Conservation (phyloP, 805 yeast species). For the Saturnispora zaruensis region DNA sequence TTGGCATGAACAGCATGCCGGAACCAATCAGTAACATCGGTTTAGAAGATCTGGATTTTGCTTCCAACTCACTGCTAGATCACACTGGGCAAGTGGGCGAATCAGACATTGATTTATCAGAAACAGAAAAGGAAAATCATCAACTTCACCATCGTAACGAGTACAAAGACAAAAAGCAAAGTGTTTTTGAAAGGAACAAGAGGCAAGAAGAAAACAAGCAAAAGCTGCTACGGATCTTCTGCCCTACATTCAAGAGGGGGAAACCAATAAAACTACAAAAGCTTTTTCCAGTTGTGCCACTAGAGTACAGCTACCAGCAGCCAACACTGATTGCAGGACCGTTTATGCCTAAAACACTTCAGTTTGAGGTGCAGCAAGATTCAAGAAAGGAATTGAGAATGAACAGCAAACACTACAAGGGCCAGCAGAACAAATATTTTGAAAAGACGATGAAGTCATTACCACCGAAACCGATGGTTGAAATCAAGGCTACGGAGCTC, state of each 20-base stretch:
- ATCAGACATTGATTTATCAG: slow-evolving; percentile 19
- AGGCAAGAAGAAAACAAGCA: slow-evolving; percentile 23
- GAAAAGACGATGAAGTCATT: slow-evolving; percentile 8
- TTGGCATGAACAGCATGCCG: slow-evolving; percentile 28
- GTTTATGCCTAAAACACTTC: slow-evolving; percentile 49
- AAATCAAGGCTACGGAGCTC: slow-evolving; percentile 25
- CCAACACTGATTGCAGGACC: slow-evolving; percentile 39
- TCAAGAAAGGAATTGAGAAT: slow-evolving; percentile 43
- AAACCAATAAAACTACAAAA: slow-evolving; percentile 55
- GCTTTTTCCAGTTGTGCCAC: slow-evolving; percentile 53
- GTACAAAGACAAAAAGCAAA: slow-evolving; percentile 9
- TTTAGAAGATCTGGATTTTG: slow-evolving; percentile 26
- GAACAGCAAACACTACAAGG: slow-evolving; percentile 16
- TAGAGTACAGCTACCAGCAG: slow-evolving; percentile 41
- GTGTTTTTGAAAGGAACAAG: slow-evolving; percentile 13
- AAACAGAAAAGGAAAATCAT: slow-evolving; percentile 25
- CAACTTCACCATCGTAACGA: slow-evolving; percentile 12
- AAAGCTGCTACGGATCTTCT: slow-evolving; percentile 38
- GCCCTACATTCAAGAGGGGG: slow-evolving; percentile 53
- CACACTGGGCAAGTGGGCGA: slow-evolving; percentile 16
- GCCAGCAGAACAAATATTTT: slow-evolving; percentile 10
- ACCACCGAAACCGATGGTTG: slow-evolving; percentile 20
- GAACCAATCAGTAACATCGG: slow-evolving; percentile 19
- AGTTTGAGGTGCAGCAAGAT: slow-evolving; percentile 58
- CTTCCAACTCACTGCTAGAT: slow-evolving; percentile 20